Evolutionary conservation across 2,329 filamentous ascomycete species (phyloP), one percentile per base, ranked within the genome.

Genomic region (Phaeoacremonium minimum): DNA sequence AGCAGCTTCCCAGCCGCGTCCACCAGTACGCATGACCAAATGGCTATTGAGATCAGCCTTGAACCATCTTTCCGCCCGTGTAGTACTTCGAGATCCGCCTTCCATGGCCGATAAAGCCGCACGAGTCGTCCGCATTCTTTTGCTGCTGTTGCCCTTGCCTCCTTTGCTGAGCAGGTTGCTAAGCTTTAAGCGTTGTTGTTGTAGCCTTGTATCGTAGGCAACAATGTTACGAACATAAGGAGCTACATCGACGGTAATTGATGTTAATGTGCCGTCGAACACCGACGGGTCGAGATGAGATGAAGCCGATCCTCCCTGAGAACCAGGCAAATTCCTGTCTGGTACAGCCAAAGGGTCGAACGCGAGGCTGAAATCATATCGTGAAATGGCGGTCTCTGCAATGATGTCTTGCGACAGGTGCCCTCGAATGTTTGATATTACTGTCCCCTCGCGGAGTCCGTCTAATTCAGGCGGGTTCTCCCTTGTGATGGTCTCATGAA

Each of bases 221-320:
- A 91, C 80, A 41, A 98, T 97, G 26, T 75, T 73, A 9, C 94
- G 85, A n/a, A 97, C 77, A 56, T 87, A 97, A 0, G 94, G 93
- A 0, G 89, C 90, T 3, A 97, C 69, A 45, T 98, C 93, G 11
- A 83, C 65, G 0, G 77, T 72, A 19, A 95, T 77, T 15, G 82
- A 67, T 1, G 60, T 57, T 49, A 85, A 64, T 0, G 80, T 79
- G 30, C 85, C 78, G 49, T 95, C 88, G 46, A 95, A 88, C 1
- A 84, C 79, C 0, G 87, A 90, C 0, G 84, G 71, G 20, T 80
- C 76, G 2, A 88, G 68, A 30, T 67, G 67, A 14, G 60, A 53
- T 18, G 52, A 47, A 15, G 50, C 46, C 12, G 52, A 30, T 26
- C 22, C 22, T n/a, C n/a, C 45, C 13, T 63, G 50, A 7, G 51